These are phyloP conservation scores for Saururus chinensis DNA, from an alignment of 164 flowering plant species.

Conservation along the genomic window DNA sequence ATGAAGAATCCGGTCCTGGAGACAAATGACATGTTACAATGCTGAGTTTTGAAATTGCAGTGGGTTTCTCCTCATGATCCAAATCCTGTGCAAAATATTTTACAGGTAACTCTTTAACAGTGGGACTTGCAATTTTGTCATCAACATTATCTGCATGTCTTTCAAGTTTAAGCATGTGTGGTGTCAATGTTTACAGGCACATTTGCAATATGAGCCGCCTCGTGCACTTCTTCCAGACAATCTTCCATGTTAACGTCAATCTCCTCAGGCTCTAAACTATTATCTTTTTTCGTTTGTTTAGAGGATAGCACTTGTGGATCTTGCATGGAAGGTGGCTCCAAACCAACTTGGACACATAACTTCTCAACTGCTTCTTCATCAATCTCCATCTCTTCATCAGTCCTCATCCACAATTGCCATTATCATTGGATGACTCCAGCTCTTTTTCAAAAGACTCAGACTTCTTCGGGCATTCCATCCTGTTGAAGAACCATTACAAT, in stretches of 20 bases:
- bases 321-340: not conserved
- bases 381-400: constrained; percentile 93
- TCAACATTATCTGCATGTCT: not conserved
- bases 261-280: constrained; percentile 25
- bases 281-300: not conserved
- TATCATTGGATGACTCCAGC: constrained; percentile 54
- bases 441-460: constrained; percentile 63
- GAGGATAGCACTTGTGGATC: not conserved
- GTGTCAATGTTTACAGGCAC: not conserved
- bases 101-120: too few relatives aligned
- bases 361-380: constrained; percentile 71
- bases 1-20: constrained; percentile 39
- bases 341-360: constrained; percentile 28
- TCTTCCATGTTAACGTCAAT: constrained; percentile 67
- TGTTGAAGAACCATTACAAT: constrained; percentile 41
- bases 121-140: not conserved
- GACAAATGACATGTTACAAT: constrained; percentile 29
- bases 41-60: constrained; percentile 21
- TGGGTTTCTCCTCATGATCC: not conserved
- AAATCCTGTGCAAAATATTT: not conserved
- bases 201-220: not conserved
- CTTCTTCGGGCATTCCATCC: constrained; percentile 93
- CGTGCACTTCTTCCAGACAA: constrained; percentile 15
- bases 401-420: constrained; percentile 69
- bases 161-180: not conserved